Percentiles rank a stretch among this genome's conserved stretches.
Conservation (phyloP, 208 protist genomes). For the Trypanosoma congolense region DNA sequence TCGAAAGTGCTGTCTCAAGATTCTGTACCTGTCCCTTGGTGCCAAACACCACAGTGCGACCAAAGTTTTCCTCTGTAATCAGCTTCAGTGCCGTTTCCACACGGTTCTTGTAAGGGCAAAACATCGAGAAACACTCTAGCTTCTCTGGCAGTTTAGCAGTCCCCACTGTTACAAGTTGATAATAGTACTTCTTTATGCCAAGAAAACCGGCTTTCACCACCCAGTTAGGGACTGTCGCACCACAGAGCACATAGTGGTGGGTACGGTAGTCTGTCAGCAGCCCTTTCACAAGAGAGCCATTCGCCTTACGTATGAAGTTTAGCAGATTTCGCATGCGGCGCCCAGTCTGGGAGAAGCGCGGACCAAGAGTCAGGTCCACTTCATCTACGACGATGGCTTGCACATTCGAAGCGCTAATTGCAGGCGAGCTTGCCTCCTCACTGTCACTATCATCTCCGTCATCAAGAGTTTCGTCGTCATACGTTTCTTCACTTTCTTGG, state of each 20-base stretch:
- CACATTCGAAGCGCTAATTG: slow-evolving; percentile 51
- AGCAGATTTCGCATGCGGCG: slow-evolving; percentile 87
- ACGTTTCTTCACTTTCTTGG: no score
- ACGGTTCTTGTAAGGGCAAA: slow-evolving; percentile 36
- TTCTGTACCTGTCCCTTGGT: slow-evolving; percentile 36
- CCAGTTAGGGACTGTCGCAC: slow-evolving; percentile 89
- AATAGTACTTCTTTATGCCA: slow-evolving; percentile 91
- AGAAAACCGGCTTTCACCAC: slow-evolving; percentile 87
- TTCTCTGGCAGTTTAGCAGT: slow-evolving; percentile 66
- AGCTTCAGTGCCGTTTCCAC: slow-evolving; percentile 28
- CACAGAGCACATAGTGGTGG: slow-evolving; percentile 89
- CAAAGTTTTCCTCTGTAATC: slow-evolving; percentile 30
- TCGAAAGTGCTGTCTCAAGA: slow-evolving; percentile 21
- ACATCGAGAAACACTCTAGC: slow-evolving; percentile 57
- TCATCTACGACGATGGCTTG: slow-evolving; percentile 83
- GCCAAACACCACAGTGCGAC: slow-evolving; percentile 76
- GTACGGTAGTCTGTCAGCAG: slow-evolving; percentile 74
- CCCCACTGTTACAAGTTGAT: slow-evolving; percentile 74
- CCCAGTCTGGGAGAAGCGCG: slow-evolving; percentile 77
- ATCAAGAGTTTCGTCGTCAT: slow-evolving; percentile 9
- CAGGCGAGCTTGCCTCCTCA: background rate
- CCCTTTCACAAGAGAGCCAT: slow-evolving; percentile 65
- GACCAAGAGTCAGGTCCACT: slow-evolving; percentile 84
- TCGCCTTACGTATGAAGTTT: slow-evolving; percentile 63
- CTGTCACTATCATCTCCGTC: slow-evolving; percentile 18